Evolutionary conservation across 495 filamentous ascomycete genomes (phyloP).

Genomic region (Ascobolus immersus): DNA sequence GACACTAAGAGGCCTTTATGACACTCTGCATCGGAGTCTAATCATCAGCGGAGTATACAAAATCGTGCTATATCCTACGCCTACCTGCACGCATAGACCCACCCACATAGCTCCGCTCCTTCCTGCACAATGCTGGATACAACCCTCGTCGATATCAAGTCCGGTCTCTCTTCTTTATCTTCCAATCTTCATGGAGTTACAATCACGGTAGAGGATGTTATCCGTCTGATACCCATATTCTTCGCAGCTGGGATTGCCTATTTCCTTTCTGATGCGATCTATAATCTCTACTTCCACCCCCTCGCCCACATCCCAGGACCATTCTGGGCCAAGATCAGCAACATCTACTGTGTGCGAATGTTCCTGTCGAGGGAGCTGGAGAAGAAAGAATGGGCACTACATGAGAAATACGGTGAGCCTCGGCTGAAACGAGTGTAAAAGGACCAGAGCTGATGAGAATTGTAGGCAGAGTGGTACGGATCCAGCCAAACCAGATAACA

Average conservation of each 20-base stretch:
- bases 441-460: background rate
- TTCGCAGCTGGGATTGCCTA: background rate
- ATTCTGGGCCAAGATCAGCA: constrained; percentile 27
- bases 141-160: too few species aligned
- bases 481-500: constrained; percentile 22
- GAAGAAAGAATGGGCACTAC: constrained; percentile 17
- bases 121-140: too few species aligned
- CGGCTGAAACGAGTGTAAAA: too few species aligned
- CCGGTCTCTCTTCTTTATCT: too few species aligned
- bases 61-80: too few species aligned
- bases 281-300: constrained; percentile 29
- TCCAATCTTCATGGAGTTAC: too few species aligned
- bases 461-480: constrained; percentile 23
- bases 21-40: too few species aligned
- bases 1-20: too few species aligned
- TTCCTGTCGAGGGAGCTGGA: constrained; percentile 21
- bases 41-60: too few species aligned
- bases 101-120: too few species aligned
- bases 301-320: constrained; percentile 27
- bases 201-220: background rate
- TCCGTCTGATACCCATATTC: background rate
- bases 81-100: too few species aligned
- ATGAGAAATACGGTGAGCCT: constrained; percentile 25
- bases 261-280: constrained; percentile 17
- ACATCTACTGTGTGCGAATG: constrained; percentile 25